Percentiles rank a stretch among this genome's conserved stretches.
Evolutionary conservation across 306 rosid genomes (phyloP).

Genomic region (Glycine soja): DNA sequence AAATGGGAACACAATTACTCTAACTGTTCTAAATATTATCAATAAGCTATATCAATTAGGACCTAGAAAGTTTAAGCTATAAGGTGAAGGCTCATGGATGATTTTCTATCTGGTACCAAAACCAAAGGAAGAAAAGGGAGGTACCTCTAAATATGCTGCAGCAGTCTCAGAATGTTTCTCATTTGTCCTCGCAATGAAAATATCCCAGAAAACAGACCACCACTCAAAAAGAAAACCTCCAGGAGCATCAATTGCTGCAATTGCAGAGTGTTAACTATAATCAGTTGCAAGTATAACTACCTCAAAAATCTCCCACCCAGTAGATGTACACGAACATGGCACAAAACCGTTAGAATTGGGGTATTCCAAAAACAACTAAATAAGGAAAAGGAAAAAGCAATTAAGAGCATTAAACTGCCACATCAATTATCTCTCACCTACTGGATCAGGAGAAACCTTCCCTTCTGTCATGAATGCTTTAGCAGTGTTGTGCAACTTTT

Average conservation of each 20-base stretch:
- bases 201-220: constrained; percentile 99
- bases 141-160: constrained; percentile 88
- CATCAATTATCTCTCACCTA: constrained; percentile 64
- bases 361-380: constrained; percentile 39
- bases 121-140: constrained; percentile 21
- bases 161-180: constrained; percentile 96
- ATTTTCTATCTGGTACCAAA: constrained; percentile 18
- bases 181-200: constrained; percentile 87
- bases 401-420: constrained; percentile 3
- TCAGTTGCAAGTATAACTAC: constrained; percentile 1
- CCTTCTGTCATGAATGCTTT: constrained; percentile 96
- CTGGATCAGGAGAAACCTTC: constrained; percentile 94
- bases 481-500: constrained; percentile 88
- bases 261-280: constrained; percentile 39
- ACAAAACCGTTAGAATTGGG: constrained; percentile 9
- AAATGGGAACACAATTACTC: constrained; percentile 7
- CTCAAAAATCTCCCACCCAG: constrained; percentile 9
- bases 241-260: constrained; percentile 98
- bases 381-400: not conserved
- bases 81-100: not conserved
- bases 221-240: constrained; percentile 96
- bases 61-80: constrained; percentile 13
- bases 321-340: constrained; percentile 7
- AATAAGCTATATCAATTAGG: not conserved
- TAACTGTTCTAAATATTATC: constrained; percentile 9